Evolutionary conservation across 352 stramenopile species (phyloP), one percentile per base, ranked within the genome.

Genomic region (Phytophthora pistaciae): DNA sequence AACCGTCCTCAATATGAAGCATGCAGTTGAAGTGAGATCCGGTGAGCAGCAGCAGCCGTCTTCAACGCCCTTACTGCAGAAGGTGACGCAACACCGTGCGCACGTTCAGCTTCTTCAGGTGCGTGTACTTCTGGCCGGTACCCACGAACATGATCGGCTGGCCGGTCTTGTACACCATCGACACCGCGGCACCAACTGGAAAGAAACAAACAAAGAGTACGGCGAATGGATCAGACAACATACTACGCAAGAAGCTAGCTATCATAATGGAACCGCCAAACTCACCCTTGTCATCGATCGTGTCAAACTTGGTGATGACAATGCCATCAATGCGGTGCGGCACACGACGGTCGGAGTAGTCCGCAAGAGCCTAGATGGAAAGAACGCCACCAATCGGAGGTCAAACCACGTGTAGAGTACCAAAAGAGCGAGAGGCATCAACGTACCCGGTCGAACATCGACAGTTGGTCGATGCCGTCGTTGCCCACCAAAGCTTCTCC

Each of bases 281-380:
- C 75, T 23, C 60, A 94, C 87, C 85, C 82, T 99, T 99, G 79
- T 99, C 97, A 69, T 99, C 98, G 58, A 99, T 99, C 10, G 98
- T 99, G 85, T 99, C 98, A 75, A 99, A 99, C 82, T 99, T 99
- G 56, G 98, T 99, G 67, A 99, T 91, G 63, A 99, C 92, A 70
- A 99, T 99, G 57, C 97, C 98, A 82, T 99, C 97, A 54, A 99
- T 97, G 60, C 94, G 86, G 72, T 98, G 95, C 31, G 92, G 90
- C 40, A 91, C 79, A 74, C 90, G 83, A 75, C 82, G 83, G 75
- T 97, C 77, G 70, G 90, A 87, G 91, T 95, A 87, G 87, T 96
- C 91, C n/a, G 91, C 92, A 62, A 98, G 88, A 21, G 91, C 90
- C 90, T 95, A 48, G 64, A 31, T 14, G 53, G 10, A 50, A 14